A percentile compares a stretch with the other conserved stretches of the same genome.
These are phyloP conservation scores for Solanum chiquidenum DNA, from an alignment of 257 asterid species.

Conservation along the genomic window DNA sequence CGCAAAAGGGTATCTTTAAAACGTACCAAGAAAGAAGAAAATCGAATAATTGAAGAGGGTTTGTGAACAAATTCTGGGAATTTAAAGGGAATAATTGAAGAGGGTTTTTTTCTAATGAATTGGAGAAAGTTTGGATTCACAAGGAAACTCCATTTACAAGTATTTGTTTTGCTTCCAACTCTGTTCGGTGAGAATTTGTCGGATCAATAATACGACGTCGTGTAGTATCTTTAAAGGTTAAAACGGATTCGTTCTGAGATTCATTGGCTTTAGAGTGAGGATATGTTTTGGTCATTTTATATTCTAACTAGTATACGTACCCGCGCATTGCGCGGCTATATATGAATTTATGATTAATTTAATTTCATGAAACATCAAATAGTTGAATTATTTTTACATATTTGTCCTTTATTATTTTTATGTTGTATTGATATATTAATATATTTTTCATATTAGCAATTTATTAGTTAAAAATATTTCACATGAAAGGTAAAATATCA, in stretches of 20 bases:
- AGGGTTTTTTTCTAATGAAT: neutral
- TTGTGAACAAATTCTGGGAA: neutral
- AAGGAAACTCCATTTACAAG: constrained; percentile 3
- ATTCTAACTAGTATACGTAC: no score
- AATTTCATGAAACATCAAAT: no score
- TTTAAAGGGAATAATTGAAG: neutral
- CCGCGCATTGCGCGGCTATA: no score
- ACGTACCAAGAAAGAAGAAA: neutral
- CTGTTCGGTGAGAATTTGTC: neutral
- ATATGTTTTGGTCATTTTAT: neutral
- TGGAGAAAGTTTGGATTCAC: neutral
- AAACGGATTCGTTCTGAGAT: neutral
- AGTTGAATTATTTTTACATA: no score
- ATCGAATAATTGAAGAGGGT: neutral
- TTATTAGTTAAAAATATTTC: no score
- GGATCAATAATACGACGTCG: neutral
- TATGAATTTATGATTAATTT: no score
- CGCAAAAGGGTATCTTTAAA: constrained; percentile 1
- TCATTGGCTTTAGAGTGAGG: neutral
- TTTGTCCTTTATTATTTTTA: no score
- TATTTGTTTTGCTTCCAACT: neutral
- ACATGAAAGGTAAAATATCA: no score
- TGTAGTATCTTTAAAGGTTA: neutral
- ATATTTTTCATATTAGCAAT: no score
- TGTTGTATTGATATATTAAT: no score